Base-by-base conservation (phyloP, 257 asterid genomes). In the Gentiana dahurica region DNA sequence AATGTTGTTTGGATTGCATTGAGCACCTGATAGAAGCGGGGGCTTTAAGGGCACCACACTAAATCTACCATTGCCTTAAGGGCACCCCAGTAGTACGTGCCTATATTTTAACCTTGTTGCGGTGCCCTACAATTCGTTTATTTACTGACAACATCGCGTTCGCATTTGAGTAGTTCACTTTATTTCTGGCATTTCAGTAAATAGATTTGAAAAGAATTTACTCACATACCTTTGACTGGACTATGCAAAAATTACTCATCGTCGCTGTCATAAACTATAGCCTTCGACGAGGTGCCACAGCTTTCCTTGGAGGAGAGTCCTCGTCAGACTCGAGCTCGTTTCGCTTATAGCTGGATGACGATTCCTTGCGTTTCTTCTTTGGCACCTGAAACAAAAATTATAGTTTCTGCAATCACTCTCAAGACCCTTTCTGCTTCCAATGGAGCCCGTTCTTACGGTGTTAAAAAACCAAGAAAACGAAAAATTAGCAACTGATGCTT, bases 241-340 rank as follows among this genome's bases (percentile, higher is more conserved):
- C 3, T 9, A 12, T 12, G 67, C 34, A 54, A 34, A 39, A 47
- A 47, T 72, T 73, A 88, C 5, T 91, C 98, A 38, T 91, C 98
- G 12, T 91, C 98, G 5, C 95, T 88, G 49, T 88, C 96, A 51
- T 75, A 87, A 51, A 91, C 80, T 76, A 87, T 83, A 63, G 94
- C 86, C 95, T 79, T 91, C 95, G 79, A 49, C 98, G 89, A 70
- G 81, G 96, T 34, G 85, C 57, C 45, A 88, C 58, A 39, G 54
- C 49, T 77, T 91, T 87, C 77, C 83, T 74, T 12, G 86, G 98
- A 75, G 96, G 94, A 63, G 95, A 81, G 59, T 85, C 98, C 68
- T 82, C 96, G 46, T 91, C 98, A 2, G 96, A 91, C 64, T 91
- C 96, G 3, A 91, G 83, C 55, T 66, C 85, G 77, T 87, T 87